Evolutionary conservation across 306 rosid genomes (phyloP), one percentile per base, ranked within the genome.

Genomic region (Trifolium repens): DNA sequence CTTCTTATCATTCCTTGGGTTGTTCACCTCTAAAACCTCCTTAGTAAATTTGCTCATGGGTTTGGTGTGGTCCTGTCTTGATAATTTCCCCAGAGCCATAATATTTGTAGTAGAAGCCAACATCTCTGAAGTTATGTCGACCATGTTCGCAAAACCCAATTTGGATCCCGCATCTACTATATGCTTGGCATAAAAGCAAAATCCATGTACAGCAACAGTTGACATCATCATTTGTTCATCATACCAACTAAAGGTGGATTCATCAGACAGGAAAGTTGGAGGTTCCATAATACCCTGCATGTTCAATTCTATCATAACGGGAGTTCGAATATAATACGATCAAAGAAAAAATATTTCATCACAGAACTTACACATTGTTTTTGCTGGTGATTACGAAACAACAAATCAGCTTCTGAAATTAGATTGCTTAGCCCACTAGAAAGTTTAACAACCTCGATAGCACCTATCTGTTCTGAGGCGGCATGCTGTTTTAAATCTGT

Each of bases 201-300:
- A 92, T 58, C 97, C 99, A 88, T 92, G 97, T 52, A 35, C 83
- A 14, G 89, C 89, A 79, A 87, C 76, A 59, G 90, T 80, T 4
- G 96, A 88, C 76, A 86, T 89, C 91, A 94, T 84, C 79, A 78
- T 77, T 80, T 80, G 94, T 76, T 82, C 89, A 74, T 91, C 88
- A 70, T 83, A 84, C 86, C 86, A 84, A 62, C 67, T 63, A 72
- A 76, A 71, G 42, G 86, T 68, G 74, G 78, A 91, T 57, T 86
- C 93, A 75, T 86, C 94, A 22, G 74, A 74, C 49, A 77, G 81
- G 78, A 72, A 47, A 32, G 63, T n/a, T 11, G 87, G 75, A 53
- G 82, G 86, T 76, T 90, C 97, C 74, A 76, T 69, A 72, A 77
- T 85, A 81, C 85, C 97, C 97, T 91, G 96, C 80, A 77, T 30